Conservation (phyloP, 2,329 filamentous ascomycete genomes). For the Aureobasidium sp. region DNA sequence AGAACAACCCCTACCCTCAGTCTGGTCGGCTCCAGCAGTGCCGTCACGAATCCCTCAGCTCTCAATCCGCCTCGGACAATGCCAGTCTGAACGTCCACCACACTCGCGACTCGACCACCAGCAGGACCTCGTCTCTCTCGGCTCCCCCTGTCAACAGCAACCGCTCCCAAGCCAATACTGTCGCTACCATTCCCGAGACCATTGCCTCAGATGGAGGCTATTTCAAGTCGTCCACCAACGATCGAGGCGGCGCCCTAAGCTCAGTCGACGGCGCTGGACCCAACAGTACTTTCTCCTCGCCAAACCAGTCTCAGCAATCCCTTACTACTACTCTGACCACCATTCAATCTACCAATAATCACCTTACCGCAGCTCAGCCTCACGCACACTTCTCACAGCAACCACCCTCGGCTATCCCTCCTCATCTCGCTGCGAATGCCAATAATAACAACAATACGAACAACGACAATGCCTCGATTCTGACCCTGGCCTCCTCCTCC, state of each 20-base stretch:
- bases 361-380: constrained; percentile 24
- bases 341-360: constrained; percentile 60
- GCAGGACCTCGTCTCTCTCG: constrained; percentile 3
- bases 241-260: constrained; percentile 52
- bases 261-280: constrained; percentile 50
- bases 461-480: constrained; percentile 69
- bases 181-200: constrained; percentile 75
- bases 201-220: constrained; percentile 65
- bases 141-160: constrained; percentile 37
- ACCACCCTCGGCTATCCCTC: neutral
- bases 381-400: constrained; percentile 15
- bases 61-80: neutral
- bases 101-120: constrained; percentile 21
- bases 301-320: constrained; percentile 70
- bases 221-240: constrained; percentile 71
- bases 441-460: constrained; percentile 41
- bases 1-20: constrained; percentile 84
- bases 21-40: constrained; percentile 52
- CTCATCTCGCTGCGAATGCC: constrained; percentile 14
- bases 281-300: constrained; percentile 70
- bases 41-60: constrained; percentile 37
- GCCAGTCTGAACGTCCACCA: constrained; percentile 2
- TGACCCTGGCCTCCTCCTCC: constrained; percentile 75
- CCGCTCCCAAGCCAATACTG: constrained; percentile 67
- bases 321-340: constrained; percentile 78